Percentiles rank a stretch among this genome's conserved stretches.
Conservation (phyloP, 2,329 filamentous ascomycete genomes). For the Cadophora gregata region DNA sequence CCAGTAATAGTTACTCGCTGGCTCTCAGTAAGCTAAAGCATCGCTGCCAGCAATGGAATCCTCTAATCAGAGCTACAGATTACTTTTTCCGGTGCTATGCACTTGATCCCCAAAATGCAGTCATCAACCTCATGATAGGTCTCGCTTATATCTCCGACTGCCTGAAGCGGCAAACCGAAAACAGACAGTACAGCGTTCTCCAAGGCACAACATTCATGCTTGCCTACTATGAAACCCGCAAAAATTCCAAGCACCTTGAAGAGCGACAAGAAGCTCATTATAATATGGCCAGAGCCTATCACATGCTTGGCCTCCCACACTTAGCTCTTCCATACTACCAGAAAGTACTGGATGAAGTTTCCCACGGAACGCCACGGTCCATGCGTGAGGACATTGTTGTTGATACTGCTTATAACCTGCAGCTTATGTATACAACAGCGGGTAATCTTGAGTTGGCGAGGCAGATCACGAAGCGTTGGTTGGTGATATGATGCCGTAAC, state of each 20-base stretch:
- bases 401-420: constrained; percentile 78
- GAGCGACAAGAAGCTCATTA: constrained; percentile 78
- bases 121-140: constrained; percentile 81
- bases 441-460: constrained; percentile 68
- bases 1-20: constrained; percentile 80
- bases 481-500: constrained; percentile 46
- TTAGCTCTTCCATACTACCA: constrained; percentile 76
- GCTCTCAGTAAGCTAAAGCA: constrained; percentile 67
- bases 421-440: constrained; percentile 68
- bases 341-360: constrained; percentile 51
- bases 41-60: constrained; percentile 16
- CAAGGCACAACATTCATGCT: constrained; percentile 85
- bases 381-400: constrained; percentile 62
- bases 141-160: constrained; percentile 87
- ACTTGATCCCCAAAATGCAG: constrained; percentile 76
- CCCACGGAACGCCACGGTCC: constrained; percentile 30
- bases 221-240: constrained; percentile 70
- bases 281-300: constrained; percentile 79
- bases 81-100: constrained; percentile 84
- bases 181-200: constrained; percentile 84
- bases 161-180: constrained; percentile 87
- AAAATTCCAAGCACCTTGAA: constrained; percentile 44
- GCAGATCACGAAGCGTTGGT: constrained; percentile 64
- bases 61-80: constrained; percentile 49
- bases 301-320: constrained; percentile 74